phyloP scores from a whole-genome alignment of 768 basidiomycete species.

The Trametes coccinea region DNA sequence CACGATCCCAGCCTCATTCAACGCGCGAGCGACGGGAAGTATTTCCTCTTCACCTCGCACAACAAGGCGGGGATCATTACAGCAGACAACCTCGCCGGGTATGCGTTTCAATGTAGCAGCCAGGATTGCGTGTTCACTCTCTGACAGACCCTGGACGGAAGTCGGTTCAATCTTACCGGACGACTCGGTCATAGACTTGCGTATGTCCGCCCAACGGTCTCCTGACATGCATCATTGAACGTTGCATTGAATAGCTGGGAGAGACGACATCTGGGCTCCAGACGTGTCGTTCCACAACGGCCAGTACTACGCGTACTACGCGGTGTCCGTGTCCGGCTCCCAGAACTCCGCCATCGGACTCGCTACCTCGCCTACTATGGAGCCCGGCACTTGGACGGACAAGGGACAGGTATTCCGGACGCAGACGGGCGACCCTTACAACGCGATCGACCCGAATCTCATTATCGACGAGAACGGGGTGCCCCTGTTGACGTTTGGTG shows the following conservation, averaged over 20 bases:
- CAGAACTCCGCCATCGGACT: slow-evolving; percentile 30
- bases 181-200: slow-evolving; percentile 21
- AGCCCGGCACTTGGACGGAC: slow-evolving; percentile 29
- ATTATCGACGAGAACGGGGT: slow-evolving; percentile 19
- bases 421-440: slow-evolving; percentile 19
- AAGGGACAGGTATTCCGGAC: slow-evolving; percentile 26
- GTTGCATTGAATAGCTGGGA: slow-evolving; percentile 6
- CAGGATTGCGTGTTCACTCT: not conserved
- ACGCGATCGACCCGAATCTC: slow-evolving; percentile 25
- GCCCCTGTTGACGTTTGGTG: slow-evolving; percentile 25
- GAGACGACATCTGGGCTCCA: slow-evolving; percentile 29
- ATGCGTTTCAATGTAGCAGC: not conserved
- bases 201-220: not conserved
- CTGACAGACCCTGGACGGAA: slow-evolving; percentile 23
- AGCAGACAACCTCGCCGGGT: slow-evolving; percentile 22
- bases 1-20: slow-evolving; percentile 21
- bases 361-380: slow-evolving; percentile 28
- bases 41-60: slow-evolving; percentile 24
- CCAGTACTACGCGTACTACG: slow-evolving; percentile 28
- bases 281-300: slow-evolving; percentile 28
- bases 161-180: slow-evolving; percentile 23
- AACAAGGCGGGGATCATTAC: slow-evolving; percentile 20
- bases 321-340: slow-evolving; percentile 26
- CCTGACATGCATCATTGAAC: not conserved
- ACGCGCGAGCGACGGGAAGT: slow-evolving; percentile 22